Evolutionary conservation across 2,329 filamentous ascomycete genomes (phyloP).

Genomic region (Penicillium occitanis): DNA sequence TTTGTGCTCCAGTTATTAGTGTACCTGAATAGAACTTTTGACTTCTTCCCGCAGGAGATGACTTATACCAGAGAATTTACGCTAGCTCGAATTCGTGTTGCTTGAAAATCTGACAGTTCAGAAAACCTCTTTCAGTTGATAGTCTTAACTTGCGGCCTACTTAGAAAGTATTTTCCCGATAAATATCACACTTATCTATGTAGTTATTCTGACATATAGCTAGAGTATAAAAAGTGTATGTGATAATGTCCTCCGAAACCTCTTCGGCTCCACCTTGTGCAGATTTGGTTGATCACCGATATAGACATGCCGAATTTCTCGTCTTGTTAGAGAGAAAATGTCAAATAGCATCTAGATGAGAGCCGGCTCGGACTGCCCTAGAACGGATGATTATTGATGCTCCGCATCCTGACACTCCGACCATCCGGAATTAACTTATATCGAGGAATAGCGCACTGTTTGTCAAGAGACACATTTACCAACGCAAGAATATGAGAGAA

Average conservation of each 20-base stretch:
- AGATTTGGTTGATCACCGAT: background rate
- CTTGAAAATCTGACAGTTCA: background rate
- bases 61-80: background rate
- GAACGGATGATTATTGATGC: background rate
- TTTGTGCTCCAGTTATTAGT: no score
- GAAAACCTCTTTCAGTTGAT: background rate
- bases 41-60: background rate
- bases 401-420: background rate
- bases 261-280: background rate
- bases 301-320: background rate
- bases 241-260: background rate
- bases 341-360: background rate
- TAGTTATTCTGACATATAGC: no score
- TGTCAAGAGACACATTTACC: background rate
- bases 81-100: background rate
- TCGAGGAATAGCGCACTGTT: background rate
- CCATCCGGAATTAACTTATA: background rate
- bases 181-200: background rate
- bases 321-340: background rate
- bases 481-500: background rate
- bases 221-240: no score
- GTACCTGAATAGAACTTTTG: no score
- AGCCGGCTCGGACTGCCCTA: background rate
- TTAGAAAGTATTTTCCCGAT: background rate
- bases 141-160: background rate